Evolutionary conservation across 2,329 filamentous ascomycete genomes (phyloP).

Genomic region (Aspergillus floridensis): DNA sequence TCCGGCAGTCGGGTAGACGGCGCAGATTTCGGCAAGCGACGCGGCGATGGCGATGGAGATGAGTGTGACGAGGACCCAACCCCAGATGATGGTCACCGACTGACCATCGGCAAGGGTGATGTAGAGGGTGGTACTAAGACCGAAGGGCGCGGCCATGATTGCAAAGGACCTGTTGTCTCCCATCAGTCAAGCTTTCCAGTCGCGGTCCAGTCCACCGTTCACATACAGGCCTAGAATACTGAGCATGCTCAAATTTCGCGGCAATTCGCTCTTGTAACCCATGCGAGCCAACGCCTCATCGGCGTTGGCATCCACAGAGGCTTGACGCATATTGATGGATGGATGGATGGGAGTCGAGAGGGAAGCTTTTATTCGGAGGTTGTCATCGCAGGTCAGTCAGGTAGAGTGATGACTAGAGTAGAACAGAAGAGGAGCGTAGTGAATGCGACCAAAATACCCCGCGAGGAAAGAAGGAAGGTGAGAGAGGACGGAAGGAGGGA

Average conservation of each 20-base stretch:
- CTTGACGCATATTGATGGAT: slow-evolving; percentile 19
- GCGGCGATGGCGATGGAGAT: slow-evolving; percentile 64
- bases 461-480: neutral
- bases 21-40: slow-evolving; percentile 67
- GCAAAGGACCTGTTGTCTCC: slow-evolving; percentile 57
- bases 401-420: neutral
- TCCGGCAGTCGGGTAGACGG: slow-evolving; percentile 66
- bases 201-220: neutral
- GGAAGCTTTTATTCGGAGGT: neutral
- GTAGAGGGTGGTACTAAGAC: slow-evolving; percentile 65
- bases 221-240: slow-evolving; percentile 62
- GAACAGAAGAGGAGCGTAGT: neutral
- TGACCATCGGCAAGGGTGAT: slow-evolving; percentile 68
- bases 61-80: slow-evolving; percentile 65
- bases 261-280: slow-evolving; percentile 67
- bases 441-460: neutral
- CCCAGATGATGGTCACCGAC: slow-evolving; percentile 67
- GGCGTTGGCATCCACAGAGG: slow-evolving; percentile 41
- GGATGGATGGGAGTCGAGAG: neutral
- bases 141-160: slow-evolving; percentile 71
- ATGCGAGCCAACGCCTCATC: slow-evolving; percentile 63
- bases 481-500: too few species aligned
- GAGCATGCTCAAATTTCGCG: slow-evolving; percentile 66
- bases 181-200: too few species aligned
- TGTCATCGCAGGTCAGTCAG: neutral